Evolutionary conservation across 2,329 filamentous ascomycete genomes (phyloP).

Genomic region (Moelleriella libera): DNA sequence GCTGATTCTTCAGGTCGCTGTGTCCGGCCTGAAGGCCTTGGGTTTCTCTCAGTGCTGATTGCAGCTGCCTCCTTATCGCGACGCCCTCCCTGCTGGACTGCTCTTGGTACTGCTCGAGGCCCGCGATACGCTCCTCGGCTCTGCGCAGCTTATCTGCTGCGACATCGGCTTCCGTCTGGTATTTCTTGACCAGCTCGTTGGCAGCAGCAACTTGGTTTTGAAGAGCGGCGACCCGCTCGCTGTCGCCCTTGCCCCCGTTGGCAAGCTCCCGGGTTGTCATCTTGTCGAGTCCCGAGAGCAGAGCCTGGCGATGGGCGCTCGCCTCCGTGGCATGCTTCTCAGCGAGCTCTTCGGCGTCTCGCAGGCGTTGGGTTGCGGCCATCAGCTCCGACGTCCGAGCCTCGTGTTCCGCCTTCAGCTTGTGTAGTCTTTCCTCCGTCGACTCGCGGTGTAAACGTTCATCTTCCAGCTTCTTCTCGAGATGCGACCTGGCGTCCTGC

Average conservation of each 20-base stretch:
- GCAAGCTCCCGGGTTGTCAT: constrained; percentile 41
- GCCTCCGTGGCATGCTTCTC: constrained; percentile 83
- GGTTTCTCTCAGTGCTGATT: constrained; percentile 68
- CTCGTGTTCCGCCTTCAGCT: constrained; percentile 74
- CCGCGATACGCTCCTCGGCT: constrained; percentile 92
- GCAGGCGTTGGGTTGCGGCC: constrained; percentile 55
- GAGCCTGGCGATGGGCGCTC: constrained; percentile 66
- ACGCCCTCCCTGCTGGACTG: constrained; percentile 90
- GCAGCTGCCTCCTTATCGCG: constrained; percentile 77
- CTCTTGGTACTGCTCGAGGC: constrained; percentile 92
- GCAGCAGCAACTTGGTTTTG: constrained; percentile 69
- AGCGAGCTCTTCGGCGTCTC: constrained; percentile 76
- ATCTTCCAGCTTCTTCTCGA: constrained; percentile 73
- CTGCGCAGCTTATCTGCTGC: constrained; percentile 81
- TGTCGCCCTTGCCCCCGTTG: constrained; percentile 31
- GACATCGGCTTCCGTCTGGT: constrained; percentile 74
- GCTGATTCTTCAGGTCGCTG: constrained; percentile 65
- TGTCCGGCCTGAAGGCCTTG: constrained; percentile 72
- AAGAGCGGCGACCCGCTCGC: constrained; percentile 57
- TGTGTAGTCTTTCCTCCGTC: constrained; percentile 62
- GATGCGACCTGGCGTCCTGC: constrained; percentile 56
- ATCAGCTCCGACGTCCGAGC: constrained; percentile 66
- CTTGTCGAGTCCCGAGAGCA: constrained; percentile 71
- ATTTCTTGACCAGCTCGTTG: constrained; percentile 70
- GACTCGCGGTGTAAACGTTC: constrained; percentile 64